A percentile compares a stretch with the other conserved stretches of the same genome.
phyloP scores from a whole-genome alignment of 2,329 filamentous ascomycete genomes.

The Calonectria pauciramosa region DNA sequence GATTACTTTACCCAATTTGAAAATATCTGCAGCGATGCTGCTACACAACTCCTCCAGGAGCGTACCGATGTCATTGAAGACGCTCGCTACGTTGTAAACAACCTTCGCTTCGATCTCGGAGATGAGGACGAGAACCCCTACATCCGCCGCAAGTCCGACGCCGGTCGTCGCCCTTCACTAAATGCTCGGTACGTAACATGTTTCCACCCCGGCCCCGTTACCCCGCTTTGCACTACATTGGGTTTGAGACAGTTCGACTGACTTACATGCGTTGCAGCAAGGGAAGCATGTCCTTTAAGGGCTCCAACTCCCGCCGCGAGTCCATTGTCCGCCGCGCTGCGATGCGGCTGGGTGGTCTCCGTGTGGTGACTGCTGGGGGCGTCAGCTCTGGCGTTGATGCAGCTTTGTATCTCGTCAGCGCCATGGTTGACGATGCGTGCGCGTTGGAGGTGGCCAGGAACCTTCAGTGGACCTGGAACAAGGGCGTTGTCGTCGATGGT shows the following conservation, averaged over 20 bases:
- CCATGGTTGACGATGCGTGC: conserved; percentile 82
- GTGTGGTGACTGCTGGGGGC: conserved; percentile 86
- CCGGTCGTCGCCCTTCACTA: conserved; percentile 68
- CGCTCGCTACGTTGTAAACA: conserved; percentile 89
- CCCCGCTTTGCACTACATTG: conserved; percentile 43
- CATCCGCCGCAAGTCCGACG: conserved; percentile 80
- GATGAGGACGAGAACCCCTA: conserved; percentile 88
- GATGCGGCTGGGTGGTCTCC: conserved; percentile 77
- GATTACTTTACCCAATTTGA: conserved; percentile 86
- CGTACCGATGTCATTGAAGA: conserved; percentile 88
- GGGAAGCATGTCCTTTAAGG: conserved; percentile 86
- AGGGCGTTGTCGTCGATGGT: conserved; percentile 87
- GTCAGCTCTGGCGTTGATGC: conserved; percentile 87
- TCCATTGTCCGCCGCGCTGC: conserved; percentile 83
- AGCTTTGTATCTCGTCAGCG: conserved; percentile 85
- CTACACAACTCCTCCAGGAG: conserved; percentile 78
- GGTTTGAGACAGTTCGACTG: conserved; percentile 40
- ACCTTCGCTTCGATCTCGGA: conserved; percentile 87
- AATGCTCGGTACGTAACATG: conserved; percentile 68
- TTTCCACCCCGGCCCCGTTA: conserved; percentile 28
- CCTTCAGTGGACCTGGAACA: conserved; percentile 88
- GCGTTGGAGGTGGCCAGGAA: conserved; percentile 81
- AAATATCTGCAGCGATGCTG: conserved; percentile 82
- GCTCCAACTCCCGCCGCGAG: conserved; percentile 81
- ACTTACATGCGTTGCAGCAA: conserved; percentile 66